Base-by-base conservation (phyloP, 495 filamentous ascomycete species). In the Pyronema omphalodes region DNA sequence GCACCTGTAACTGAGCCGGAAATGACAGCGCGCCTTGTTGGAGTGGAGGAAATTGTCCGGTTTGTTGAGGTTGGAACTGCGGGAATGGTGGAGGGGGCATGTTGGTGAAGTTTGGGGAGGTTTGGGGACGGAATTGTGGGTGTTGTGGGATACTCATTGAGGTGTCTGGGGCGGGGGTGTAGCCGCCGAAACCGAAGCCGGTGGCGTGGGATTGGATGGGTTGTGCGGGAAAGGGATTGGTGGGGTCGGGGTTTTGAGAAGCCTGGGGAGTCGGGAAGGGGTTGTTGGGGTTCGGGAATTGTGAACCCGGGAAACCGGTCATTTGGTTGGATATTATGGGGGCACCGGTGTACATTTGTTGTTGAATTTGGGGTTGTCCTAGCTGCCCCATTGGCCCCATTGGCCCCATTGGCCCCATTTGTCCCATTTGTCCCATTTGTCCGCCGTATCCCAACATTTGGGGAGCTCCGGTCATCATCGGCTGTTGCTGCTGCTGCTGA, bases 161-260 rank as follows among this genome's bases (percentile, higher is more conserved):
- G 54, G 66, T 77, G 60, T 73, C 60, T 57, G 73, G 59, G 68
- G 76, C 83, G 11, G 83, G 73, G 9, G 81, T 76, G 63, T 88
- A 94, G 15, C 82, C 86, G 36, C 87, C 86, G 66, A 91, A 95
- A n/a, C 84, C 84, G 59, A 83, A 78, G 7, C 85, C 85, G 1
- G 84, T 93, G 51, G 83, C 77, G 36, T 71, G 74, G 11, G 74
- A 60, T 54, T 82, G 82, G 43, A 81, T 62, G 33, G 71, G 74
- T 43, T 40, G 50, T n/a, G 19, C 18, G 8, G 44, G 18, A 3
- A 43, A 43, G 12, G 39, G 39, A 6, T 43, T 43, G 39, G 39
- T 43, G 1, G 23, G 23, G 39, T 12, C 17, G 39, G 39, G 3
- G 11, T 2, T 47, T 41, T 17, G 39, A 12, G 23, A 29, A 2